These are phyloP conservation scores for Macrolepiota albuminosa DNA, from an alignment of 768 basidiomycete genomes.

Conservation along the genomic window DNA sequence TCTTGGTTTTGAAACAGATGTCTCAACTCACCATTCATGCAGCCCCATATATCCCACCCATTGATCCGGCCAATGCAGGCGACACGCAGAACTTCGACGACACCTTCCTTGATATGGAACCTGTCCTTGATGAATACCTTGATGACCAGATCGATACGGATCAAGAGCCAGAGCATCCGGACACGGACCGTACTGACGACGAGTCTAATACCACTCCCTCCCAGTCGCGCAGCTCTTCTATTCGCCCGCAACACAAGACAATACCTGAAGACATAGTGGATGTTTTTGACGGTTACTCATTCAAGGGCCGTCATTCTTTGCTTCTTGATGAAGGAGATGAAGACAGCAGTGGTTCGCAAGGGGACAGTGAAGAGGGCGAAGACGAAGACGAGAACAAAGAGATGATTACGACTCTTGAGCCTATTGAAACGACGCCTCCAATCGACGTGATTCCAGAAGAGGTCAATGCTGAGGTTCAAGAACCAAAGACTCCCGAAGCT, in stretches of 20 bases:
- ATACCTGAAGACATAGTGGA: conserved; percentile 55
- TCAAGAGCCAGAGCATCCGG: conserved; percentile 62
- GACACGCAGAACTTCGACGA: conserved; percentile 99
- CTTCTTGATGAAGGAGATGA: conserved; percentile 69
- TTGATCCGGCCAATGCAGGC: conserved; percentile 85
- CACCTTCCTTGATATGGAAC: conserved; percentile 93
- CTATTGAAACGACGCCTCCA: conserved; percentile 11
- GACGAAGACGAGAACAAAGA: conserved; percentile 25
- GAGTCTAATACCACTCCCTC: conserved; percentile 77
- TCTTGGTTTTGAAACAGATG: conserved; percentile 2
- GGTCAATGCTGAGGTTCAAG: conserved; percentile 29
- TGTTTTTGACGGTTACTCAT: conserved; percentile 93
- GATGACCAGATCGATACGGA: conserved; percentile 66
- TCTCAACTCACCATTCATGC: conserved; percentile 7
- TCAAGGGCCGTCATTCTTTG: conserved; percentile 82
- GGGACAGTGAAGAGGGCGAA: conserved; percentile 37
- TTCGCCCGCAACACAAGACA: conserved; percentile 34
- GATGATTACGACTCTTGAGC: conserved; percentile 19
- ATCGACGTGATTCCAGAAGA: conserved; percentile 20
- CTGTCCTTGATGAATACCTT: conserved; percentile 76
- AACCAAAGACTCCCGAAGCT: conserved; percentile 78
- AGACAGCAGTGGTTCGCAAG: conserved; percentile 36
- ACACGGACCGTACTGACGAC: conserved; percentile 67
- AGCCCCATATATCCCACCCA: conserved; percentile 93
- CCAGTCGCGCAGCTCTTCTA: conserved; percentile 73